A percentile compares a stretch with the other conserved stretches of the same genome.
phyloP scores from a whole-genome alignment of 2,329 filamentous ascomycete genomes.

The Fusarium brevicatenulatum region DNA sequence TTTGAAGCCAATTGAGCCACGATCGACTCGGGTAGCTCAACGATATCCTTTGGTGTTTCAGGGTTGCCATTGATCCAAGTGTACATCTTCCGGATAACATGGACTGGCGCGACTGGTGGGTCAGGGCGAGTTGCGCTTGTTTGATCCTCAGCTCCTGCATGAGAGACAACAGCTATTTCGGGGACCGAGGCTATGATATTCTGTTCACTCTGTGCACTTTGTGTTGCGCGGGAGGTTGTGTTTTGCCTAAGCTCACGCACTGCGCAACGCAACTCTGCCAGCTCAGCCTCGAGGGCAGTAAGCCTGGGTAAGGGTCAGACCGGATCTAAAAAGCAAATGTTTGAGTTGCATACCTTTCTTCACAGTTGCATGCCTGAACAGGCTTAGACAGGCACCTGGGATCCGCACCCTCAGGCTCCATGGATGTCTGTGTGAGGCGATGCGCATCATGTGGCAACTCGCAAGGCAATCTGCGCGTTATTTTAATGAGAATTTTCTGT shows the following conservation, averaged over 20 bases:
- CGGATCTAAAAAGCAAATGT: rapidly evolving
- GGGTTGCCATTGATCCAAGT: not conserved
- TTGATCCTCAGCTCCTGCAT: not conserved
- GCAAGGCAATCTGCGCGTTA: not conserved
- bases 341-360: not conserved
- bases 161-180: rapidly evolving
- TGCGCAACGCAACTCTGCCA: not conserved
- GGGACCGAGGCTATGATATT: rapidly evolving
- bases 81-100: not conserved
- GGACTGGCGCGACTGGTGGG: not conserved
- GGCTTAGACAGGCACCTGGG: rapidly evolving
- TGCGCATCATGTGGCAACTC: not conserved
- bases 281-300: not conserved
- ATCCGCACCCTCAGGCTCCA: rapidly evolving
- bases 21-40: not conserved
- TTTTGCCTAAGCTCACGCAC: not conserved
- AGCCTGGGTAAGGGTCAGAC: rapidly evolving
- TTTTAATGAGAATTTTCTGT: rapidly evolving
- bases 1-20: not conserved
- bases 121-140: rapidly evolving
- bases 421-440: not conserved
- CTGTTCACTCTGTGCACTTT: too few relatives aligned
- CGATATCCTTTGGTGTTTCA: not conserved
- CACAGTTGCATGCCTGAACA: not conserved
- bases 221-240: not conserved